phyloP scores from a whole-genome alignment of 2,329 filamentous ascomycete genomes.

The Trichoderma sp. region DNA sequence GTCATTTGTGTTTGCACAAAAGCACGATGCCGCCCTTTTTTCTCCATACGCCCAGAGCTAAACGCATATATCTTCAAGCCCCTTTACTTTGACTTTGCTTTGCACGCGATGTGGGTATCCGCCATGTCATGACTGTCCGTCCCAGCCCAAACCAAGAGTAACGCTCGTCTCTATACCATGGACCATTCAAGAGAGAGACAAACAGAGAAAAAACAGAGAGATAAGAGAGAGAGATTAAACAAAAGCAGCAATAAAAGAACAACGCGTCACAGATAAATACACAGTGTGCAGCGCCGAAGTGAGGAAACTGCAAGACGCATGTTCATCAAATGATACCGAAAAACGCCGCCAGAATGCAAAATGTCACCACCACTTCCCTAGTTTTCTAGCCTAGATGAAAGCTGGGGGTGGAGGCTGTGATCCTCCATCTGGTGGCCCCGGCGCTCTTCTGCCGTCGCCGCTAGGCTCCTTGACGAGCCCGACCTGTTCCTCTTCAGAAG shows the following conservation, averaged over 20 bases:
- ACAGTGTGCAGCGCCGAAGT: background rate
- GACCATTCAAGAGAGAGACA: background rate
- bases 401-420: background rate
- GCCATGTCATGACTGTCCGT: constrained; percentile 12
- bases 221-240: background rate
- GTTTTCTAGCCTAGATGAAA: constrained; percentile 10
- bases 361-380: background rate
- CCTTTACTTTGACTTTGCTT: background rate
- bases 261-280: background rate
- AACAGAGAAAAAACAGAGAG: background rate
- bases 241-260: background rate
- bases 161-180: background rate
- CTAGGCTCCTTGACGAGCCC: constrained; percentile 70
- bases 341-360: constrained; percentile 14
- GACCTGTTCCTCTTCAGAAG: constrained; percentile 78
- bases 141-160: background rate
- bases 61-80: background rate
- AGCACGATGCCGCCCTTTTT: background rate
- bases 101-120: background rate
- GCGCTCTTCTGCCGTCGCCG: background rate
- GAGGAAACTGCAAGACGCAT: background rate
- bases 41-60: background rate
- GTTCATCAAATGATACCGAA: background rate
- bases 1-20: background rate
- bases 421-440: background rate